Conservation (phyloP, 371 early-diverging fungal genomes). For the Mucor irregularis region DNA sequence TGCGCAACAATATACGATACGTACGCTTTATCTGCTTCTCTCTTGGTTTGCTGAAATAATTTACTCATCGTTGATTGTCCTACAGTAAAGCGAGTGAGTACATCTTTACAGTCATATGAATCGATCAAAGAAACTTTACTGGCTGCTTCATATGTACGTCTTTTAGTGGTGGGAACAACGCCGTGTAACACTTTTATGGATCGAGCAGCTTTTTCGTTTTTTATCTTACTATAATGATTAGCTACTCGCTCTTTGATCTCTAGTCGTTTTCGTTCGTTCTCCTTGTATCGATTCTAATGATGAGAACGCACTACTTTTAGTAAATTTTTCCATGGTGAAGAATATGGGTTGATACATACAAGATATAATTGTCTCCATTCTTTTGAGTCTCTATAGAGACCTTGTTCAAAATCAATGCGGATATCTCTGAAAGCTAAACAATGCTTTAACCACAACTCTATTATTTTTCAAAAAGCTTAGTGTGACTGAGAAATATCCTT, state of each 20-base stretch:
- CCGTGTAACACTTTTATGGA: slow-evolving; percentile 45
- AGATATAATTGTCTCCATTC: slow-evolving; percentile 39
- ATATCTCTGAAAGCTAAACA: slow-evolving; percentile 35
- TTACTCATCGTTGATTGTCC: slow-evolving; percentile 33
- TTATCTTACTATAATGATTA: slow-evolving; percentile 41
- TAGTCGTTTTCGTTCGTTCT: slow-evolving; percentile 34
- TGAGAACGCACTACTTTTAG: too few relatives aligned
- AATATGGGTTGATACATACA: slow-evolving; percentile 16
- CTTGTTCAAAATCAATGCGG: slow-evolving; percentile 32
- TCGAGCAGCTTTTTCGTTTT: slow-evolving; percentile 38
- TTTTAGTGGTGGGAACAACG: slow-evolving; percentile 18
- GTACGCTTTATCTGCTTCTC: slow-evolving; percentile 37
- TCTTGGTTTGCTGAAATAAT: slow-evolving; percentile 36
- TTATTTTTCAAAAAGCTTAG: too few relatives aligned
- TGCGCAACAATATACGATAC: neutral
- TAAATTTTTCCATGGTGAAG: neutral
- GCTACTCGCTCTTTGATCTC: slow-evolving; percentile 38
- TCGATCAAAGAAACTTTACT: slow-evolving; percentile 16
- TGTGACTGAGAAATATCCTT: too few relatives aligned
- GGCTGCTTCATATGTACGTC: slow-evolving; percentile 25
- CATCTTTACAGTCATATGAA: neutral
- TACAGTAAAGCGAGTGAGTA: neutral
- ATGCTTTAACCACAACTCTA: slow-evolving; percentile 47
- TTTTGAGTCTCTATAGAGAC: slow-evolving; percentile 25
- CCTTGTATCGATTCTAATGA: slow-evolving; percentile 29